Base-by-base conservation (phyloP, 2,329 filamentous ascomycete genomes). In the Cladophialophora carrionii region DNA sequence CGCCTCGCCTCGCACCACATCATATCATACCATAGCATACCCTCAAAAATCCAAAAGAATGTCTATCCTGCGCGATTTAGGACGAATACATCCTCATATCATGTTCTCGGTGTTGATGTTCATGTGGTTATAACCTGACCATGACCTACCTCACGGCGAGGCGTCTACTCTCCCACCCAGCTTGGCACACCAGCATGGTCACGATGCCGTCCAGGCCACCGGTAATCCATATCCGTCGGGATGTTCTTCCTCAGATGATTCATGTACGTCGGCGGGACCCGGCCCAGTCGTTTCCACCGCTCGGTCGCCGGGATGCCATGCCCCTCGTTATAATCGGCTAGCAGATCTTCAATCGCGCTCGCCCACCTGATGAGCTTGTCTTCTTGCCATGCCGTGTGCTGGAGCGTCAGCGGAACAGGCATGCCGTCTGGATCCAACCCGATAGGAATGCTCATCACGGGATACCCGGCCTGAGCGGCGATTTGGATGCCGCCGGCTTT, bases 381-480 rank as follows among this genome's bases (percentile, higher is more conserved):
- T 57, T 74, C 72, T 46, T 70, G 64, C 73, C 73, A 75, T 2
- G 73, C 72, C 4, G 70, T 70, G 37, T 75, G 73, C 51, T 75
- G 73, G 32, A 73, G 51, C 8, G 72, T 72, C 48, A 73, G 48
- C 10, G 71, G 65, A 22, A 74, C 61, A 4, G 72, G 72, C 57
- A 73, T 63, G 1, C 71, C 71, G 24, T 70, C 70, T 1, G 70
- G 51, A 53, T 74, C 73, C 1, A 74, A 58, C 10, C 73, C 73
- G n/a, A 75, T 71, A 1, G 74, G 74, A 17, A 76, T 68, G 9
- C 66, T 72, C 46, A 75, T 70, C 17, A 76, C 71, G 1, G 73
- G 74, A 51, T 76, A 76, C 12, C 71, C 71, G 29, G 74, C 74
- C 65, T 76, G 74, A 22, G 73, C 74, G n/a, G 74, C 73, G 58